phyloP scores from a whole-genome alignment of 2,329 filamentous ascomycete genomes.

The Ceratocystis huliohia region DNA sequence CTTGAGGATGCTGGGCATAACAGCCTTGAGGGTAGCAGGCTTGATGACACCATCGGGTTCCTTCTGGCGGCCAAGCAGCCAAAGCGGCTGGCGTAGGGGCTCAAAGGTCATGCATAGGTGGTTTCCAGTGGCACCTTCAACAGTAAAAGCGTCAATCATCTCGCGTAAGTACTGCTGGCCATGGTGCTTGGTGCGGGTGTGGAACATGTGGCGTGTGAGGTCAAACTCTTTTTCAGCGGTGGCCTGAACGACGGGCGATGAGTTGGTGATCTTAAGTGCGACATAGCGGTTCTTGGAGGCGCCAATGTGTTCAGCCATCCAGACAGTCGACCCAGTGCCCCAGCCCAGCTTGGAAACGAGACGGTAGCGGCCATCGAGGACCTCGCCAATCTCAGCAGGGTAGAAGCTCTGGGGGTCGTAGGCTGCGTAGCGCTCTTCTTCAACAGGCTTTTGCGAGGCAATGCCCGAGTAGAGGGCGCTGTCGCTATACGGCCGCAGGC shows the following conservation, averaged over 20 bases:
- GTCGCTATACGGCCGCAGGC: constrained; percentile 13
- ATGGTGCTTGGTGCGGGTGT: constrained; percentile 23
- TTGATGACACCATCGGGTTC: constrained; percentile 29
- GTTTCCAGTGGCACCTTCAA: constrained; percentile 25
- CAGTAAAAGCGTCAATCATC: constrained; percentile 27
- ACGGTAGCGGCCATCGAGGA: constrained; percentile 29
- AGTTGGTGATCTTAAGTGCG: constrained; percentile 26
- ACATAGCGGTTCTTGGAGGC: constrained; percentile 23
- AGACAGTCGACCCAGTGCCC: constrained; percentile 31
- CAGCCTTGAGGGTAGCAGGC: constrained; percentile 28
- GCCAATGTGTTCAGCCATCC: constrained; percentile 27
- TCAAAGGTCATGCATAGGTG: constrained; percentile 30
- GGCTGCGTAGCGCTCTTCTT: constrained; percentile 24
- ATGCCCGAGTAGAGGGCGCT: constrained; percentile 9
- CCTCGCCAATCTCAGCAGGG: constrained; percentile 27
- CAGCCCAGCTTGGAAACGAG: constrained; percentile 31
- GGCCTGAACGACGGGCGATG: constrained; percentile 22
- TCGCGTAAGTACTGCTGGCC: constrained; percentile 27
- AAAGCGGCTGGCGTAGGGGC: constrained; percentile 32
- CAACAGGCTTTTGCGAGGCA: constrained; percentile 21
- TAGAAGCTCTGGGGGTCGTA: constrained; percentile 27
- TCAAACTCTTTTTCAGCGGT: constrained; percentile 25
- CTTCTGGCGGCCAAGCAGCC: constrained; percentile 30
- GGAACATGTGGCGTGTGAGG: constrained; percentile 23
- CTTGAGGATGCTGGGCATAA: constrained; percentile 28